Evolutionary conservation across 352 stramenopile species (phyloP), one percentile per base, ranked within the genome.

Genomic region (Phytophthora boehmeriae): DNA sequence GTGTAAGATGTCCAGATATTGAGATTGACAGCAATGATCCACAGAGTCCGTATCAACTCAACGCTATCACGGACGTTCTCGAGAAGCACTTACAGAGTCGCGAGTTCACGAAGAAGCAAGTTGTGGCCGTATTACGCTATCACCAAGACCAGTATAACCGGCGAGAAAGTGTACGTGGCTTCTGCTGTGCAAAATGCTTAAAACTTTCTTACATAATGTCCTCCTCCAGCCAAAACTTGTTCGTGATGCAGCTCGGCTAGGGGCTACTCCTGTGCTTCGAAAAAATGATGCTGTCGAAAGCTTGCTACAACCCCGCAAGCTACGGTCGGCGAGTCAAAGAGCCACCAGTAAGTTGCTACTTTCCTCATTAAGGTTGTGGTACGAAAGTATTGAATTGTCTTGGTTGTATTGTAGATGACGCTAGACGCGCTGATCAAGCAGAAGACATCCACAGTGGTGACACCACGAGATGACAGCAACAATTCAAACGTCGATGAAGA

Each of bases 31-130:
- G 35, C 2, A 19, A 35, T 34, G 44, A 63, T 5, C 13, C 42
- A 3, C 52, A 65, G 34, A 59, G 39, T 52, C 38, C 57, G 2
- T 68, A 80, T 3, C 73, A 73, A 30, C 61, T 88, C 19, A 81
- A 83, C 30, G 46, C 60, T 0, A 67, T 69, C 2, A 66, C 75
- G 1, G 64, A 75, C 14, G 64, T 70, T 46, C 71, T 88, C 6
- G 75, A 85, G 27, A 55, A 65, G 43, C 78, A 88, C 51, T 46
- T 88, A 30, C 70, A 80, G 20, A 73, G 56, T 43, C 66, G 78
- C 25, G 78, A 83, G 60, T 83, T 88, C 41, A 66, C 73, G 0
- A 68, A 69, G 20, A 88, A 83, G 19, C 73, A 88, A 60, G 57
- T 88, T 9, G 46, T 66, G 10, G 78, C 73, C 14, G 66, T 76